phyloP scores from a whole-genome alignment of 352 stramenopile species.

The Globisporangium takayamanum region DNA sequence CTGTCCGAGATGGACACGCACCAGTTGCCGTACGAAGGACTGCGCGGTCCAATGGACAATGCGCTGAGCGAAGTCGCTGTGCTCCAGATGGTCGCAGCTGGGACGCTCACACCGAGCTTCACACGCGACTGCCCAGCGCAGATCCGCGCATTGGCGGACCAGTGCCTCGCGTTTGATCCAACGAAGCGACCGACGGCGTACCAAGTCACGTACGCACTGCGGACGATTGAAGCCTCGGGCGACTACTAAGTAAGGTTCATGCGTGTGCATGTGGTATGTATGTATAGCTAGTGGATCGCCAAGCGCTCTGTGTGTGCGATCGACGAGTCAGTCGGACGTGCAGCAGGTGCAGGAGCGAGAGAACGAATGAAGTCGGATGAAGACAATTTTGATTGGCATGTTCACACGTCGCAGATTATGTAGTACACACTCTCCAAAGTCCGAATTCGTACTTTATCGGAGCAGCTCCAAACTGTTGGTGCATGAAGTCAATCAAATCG shows the following conservation, averaged over 20 bases:
- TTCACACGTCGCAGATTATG: slow-evolving; percentile 8
- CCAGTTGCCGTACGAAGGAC: slow-evolving; percentile 28
- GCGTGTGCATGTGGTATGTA: slow-evolving; percentile 5
- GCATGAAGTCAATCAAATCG: not conserved
- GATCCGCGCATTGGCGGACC: slow-evolving; percentile 24
- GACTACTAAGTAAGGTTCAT: slow-evolving; percentile 10
- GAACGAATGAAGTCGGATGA: not conserved
- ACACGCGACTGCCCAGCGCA: slow-evolving; percentile 16
- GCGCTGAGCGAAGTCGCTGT: slow-evolving; percentile 28
- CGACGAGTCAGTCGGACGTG: not conserved
- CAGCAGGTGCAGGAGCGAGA: not conserved
- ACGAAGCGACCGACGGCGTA: slow-evolving; percentile 25
- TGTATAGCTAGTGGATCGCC: not conserved
- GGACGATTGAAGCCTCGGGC: slow-evolving; percentile 21
- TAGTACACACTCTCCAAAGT: not conserved
- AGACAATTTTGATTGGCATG: not conserved
- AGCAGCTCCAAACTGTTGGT: slow-evolving; percentile 10
- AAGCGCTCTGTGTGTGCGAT: not conserved
- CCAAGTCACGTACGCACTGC: slow-evolving; percentile 26
- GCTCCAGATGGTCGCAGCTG: slow-evolving; percentile 33
- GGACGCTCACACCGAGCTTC: slow-evolving; percentile 26
- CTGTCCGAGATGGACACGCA: slow-evolving; percentile 41
- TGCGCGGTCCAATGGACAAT: slow-evolving; percentile 19
- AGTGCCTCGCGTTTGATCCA: slow-evolving; percentile 24
- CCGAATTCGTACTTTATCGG: slow-evolving; percentile 3